Percentiles rank a stretch among this genome's conserved stretches.
Conservation (phyloP, 1,284 basidiomycete species). For the Cystobasidium slooffiae region DNA sequence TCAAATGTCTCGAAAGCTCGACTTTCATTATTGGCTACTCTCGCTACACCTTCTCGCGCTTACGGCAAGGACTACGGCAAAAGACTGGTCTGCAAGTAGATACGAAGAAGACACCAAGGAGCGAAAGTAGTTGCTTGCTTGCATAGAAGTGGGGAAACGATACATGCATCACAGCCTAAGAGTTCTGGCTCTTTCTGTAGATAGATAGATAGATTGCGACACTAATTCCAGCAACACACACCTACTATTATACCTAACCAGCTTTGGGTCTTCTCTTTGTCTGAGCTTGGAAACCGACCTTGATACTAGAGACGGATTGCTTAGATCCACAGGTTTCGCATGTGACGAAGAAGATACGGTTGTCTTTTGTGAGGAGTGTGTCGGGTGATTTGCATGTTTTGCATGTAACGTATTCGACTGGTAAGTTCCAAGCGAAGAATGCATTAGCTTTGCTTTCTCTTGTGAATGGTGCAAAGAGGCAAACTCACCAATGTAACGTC, state of each 20-base stretch:
- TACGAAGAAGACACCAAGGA: too few species aligned
- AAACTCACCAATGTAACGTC: slow-evolving; percentile 87
- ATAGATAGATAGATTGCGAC: too few species aligned
- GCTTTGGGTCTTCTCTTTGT: slow-evolving; percentile 67
- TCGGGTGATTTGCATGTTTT: slow-evolving; percentile 99
- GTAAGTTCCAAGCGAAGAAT: slow-evolving; percentile 1
- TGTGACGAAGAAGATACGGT: slow-evolving; percentile 98
- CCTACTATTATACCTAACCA: slow-evolving; percentile 6
- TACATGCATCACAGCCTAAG: too few species aligned
- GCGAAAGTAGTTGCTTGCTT: too few species aligned
- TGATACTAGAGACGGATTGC: slow-evolving; percentile 93
- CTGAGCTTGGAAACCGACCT: slow-evolving; percentile 98
- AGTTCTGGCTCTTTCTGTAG: too few species aligned
- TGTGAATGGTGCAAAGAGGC: neutral
- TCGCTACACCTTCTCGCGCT: too few species aligned
- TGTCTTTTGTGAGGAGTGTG: slow-evolving; percentile 82
- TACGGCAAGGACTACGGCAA: too few species aligned
- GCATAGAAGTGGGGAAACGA: too few species aligned
- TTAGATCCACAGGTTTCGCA: slow-evolving; percentile 70
- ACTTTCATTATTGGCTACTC: neutral
- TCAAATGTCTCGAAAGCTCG: slow-evolving; percentile 9
- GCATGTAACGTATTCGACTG: slow-evolving; percentile 99
- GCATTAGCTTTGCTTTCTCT: neutral
- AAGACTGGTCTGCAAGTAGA: too few species aligned
- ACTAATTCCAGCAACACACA: neutral